Evolutionary conservation across 352 stramenopile species (phyloP), one percentile per base, ranked within the genome.

Genomic region (Thalassiosira mediterranea): DNA sequence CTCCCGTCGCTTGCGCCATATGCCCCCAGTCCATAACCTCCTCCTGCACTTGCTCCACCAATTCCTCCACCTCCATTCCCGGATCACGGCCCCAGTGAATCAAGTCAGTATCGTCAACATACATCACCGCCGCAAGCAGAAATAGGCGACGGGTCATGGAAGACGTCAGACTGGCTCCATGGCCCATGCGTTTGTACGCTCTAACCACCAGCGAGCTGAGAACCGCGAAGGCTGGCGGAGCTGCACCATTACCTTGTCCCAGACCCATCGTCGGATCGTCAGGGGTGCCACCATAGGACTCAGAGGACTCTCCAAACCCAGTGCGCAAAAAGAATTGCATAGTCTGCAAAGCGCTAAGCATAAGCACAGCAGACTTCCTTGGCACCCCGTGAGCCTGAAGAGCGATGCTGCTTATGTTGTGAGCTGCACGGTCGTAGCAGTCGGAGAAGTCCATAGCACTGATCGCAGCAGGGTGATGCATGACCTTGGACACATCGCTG

Each of bases 1-100:
- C 69, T 31, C 69, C 69, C 11, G 52, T 62, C 23, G 60, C 58
- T 26, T 72, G 59, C 1, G 49, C 32, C 15, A 66, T 17, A 7
- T 11, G 4, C 19, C 40, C 57, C 57, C 57, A 66, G 8, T 23
- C 19, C 2, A 2, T 38, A 3, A 32, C 19, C 10, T 17, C n/a
- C 0, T 15, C 40, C 21, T 66, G 40, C 3, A 54, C 34, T 23
- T 66, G 37, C 4, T 42, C 21, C 1, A 56, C 40, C 8, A 66
- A 40, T n/a, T 66, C 57, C 0, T 21, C 19, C 19, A 54, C 25
- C 1, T 17, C 19, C 1, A 26, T 3, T 13, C 1, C 1, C 2
- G 25, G 38, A 11, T 19, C 21, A 29, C 15, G 4, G 10, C 37
- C 21, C 15, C 37, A 13, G 10, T 44, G 4, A 0, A 66, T 21